These are phyloP conservation scores for Apium graveolens DNA, from an alignment of 129 eudicot genomes.

Conservation along the genomic window DNA sequence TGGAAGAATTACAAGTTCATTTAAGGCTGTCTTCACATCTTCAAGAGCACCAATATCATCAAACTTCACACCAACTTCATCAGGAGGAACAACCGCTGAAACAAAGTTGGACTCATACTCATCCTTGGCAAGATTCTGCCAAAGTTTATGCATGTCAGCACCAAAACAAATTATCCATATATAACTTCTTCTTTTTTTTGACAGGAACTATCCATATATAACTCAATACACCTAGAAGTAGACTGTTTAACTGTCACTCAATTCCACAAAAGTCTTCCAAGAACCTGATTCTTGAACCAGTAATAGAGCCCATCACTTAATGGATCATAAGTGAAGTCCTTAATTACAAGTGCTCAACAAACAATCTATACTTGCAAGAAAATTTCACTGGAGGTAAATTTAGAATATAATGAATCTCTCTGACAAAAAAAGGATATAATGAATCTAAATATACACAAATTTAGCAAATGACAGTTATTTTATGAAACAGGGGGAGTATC, in stretches of 20 bases:
- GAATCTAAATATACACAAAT: background rate
- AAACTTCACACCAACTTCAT: conserved; percentile 94
- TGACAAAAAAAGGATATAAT: too few species aligned
- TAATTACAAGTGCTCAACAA: background rate
- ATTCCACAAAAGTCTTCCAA: background rate
- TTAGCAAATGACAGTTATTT: background rate
- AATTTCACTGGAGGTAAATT: background rate
- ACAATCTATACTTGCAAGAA: background rate
- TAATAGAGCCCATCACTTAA: background rate
- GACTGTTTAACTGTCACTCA: background rate
- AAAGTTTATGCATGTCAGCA: conserved; percentile 4
- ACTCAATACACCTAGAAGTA: background rate
- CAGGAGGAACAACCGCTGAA: conserved; percentile 94
- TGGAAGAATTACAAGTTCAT: conserved; percentile 95
- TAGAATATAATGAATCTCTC: background rate
- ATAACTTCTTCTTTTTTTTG: too few species aligned
- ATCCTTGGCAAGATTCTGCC: conserved; percentile 93
- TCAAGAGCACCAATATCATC: conserved; percentile 99
- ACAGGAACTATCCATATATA: background rate
- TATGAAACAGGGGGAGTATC: background rate
- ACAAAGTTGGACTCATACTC: conserved; percentile 95
- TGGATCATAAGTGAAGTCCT: background rate
- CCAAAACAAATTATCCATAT: background rate
- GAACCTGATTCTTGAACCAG: background rate
- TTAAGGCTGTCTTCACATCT: conserved; percentile 80